A percentile compares a stretch with the other conserved stretches of the same genome.
Conservation (phyloP, 176 grass and related monocot species). For the Ensete ventricosum region DNA sequence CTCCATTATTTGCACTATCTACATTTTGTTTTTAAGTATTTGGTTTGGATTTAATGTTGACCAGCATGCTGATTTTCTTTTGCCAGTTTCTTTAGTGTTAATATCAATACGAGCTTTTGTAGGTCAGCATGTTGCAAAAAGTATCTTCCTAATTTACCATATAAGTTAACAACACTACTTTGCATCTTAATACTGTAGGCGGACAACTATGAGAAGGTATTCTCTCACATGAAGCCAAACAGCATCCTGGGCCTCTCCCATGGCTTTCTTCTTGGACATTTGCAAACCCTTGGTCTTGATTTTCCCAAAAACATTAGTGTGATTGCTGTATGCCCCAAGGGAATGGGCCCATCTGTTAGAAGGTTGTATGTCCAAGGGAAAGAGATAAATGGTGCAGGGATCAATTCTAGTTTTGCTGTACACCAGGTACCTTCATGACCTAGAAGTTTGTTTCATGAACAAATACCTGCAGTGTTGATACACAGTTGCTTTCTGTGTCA, state of each 20-base stretch:
- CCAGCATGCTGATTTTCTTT: too few species aligned
- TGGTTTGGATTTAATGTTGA: too few species aligned
- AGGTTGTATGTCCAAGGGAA: slow-evolving; percentile 79
- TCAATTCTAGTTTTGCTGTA: slow-evolving; percentile 75
- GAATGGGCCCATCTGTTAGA: slow-evolving; percentile 71
- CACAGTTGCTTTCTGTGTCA: neutral
- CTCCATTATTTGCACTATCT: too few species aligned
- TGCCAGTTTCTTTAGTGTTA: too few species aligned
- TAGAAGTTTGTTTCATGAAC: neutral
- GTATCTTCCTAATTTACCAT: neutral
- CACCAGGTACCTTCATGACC: slow-evolving; percentile 37
- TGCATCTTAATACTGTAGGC: slow-evolving; percentile 29
- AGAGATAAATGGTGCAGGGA: slow-evolving; percentile 79
- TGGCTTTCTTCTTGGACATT: slow-evolving; percentile 69
- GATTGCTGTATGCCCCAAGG: slow-evolving; percentile 74
- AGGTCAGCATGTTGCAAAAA: neutral
- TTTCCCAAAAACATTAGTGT: slow-evolving; percentile 74
- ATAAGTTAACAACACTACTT: neutral
- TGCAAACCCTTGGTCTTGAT: slow-evolving; percentile 51
- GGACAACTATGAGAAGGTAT: slow-evolving; percentile 78
- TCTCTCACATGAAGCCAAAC: slow-evolving; percentile 85
- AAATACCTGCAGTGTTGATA: neutral
- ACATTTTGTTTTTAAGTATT: too few species aligned
- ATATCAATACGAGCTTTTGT: too few species aligned
- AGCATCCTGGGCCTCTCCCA: slow-evolving; percentile 73